Base-by-base conservation (phyloP, 2,329 filamentous ascomycete species). In the Fusarium camptoceras region DNA sequence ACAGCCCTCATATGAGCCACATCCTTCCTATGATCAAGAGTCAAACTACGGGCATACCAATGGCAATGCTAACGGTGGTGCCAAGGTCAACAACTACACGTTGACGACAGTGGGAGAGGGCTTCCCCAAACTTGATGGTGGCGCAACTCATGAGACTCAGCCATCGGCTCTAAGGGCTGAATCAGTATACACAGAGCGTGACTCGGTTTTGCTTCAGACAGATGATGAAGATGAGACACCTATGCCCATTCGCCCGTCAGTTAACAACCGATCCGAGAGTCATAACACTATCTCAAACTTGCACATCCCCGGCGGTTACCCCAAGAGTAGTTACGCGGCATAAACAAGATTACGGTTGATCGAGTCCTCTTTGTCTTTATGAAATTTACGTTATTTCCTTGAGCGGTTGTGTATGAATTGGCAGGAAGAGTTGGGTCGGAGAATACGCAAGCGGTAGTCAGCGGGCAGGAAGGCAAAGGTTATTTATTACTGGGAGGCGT, bases 271-370 rank as follows among this genome's bases (percentile, higher is more conserved):
- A 50, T 80, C 78, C 16, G 80, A 83, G 48, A 84, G 85, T 69
- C 81, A 84, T 9, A 83, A 85, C 15, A 87, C 86, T 28, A 87
- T 92, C 46, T 89, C 88, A 57, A 86, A 90, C 74, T 79, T 93
- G 53, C 90, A 92, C 75, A 86, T 94, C 20, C 91, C 91, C 6
- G 91, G 91, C 14, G 85, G 90, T 71, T 94, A 86, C 75, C 89
- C 89, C 11, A 83, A 79, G 68, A 76, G 66, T 56, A 71, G 81
- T 66, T 73, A 89, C 20, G 49, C 49, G 83, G 60, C 86, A 75
- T 77, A 82, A 82, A 24, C 30, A 62, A 85, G 70, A 2, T 76
- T n/a, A 77, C n/a, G 86, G 46, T 77, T 25, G 57, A 25, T 48
- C 44, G 48, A 24, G 51, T 54, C 61, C 37, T 53, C 28, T 28